These are phyloP conservation scores for Raphanus sativus DNA, from an alignment of 345 rosid species.

Conservation along the genomic window DNA sequence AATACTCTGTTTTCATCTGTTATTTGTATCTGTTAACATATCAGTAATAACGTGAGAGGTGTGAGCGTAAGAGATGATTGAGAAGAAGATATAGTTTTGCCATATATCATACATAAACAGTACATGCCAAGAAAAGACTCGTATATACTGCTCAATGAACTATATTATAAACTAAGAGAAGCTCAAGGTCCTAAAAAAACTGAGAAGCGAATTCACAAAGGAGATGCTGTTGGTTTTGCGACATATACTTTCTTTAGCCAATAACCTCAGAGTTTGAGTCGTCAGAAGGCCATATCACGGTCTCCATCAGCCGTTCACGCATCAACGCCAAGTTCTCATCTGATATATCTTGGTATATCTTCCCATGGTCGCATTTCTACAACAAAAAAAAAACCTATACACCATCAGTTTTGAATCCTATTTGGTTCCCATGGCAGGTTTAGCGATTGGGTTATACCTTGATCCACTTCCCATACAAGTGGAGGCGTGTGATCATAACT, in stretches of 20 bases:
- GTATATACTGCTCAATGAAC: conserved; percentile 13
- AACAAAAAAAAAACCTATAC: conserved; percentile 21
- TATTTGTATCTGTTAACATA: too few species aligned
- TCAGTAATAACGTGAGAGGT: too few species aligned
- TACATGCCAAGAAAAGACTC: conserved; percentile 19
- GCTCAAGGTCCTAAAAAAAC: conserved; percentile 31
- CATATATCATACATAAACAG: neutral
- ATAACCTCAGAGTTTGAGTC: conserved; percentile 78
- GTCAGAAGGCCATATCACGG: conserved; percentile 93
- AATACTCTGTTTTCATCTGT: too few species aligned
- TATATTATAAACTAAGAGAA: conserved; percentile 27
- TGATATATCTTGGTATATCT: conserved; percentile 79
- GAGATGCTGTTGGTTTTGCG: neutral
- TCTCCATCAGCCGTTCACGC: conserved; percentile 88
- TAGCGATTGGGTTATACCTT: too few species aligned
- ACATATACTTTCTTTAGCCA: conserved; percentile 43
- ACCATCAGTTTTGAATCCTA: neutral
- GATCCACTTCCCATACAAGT: conserved; percentile 88
- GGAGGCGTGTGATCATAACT: conserved; percentile 95
- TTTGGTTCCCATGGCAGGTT: too few species aligned
- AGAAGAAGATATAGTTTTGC: neutral
- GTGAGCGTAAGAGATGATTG: too few species aligned
- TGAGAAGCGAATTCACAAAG: conserved; percentile 10
- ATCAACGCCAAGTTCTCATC: conserved; percentile 90
- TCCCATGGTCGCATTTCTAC: conserved; percentile 90